These are phyloP conservation scores for Cavenderia fasciculata DNA, from an alignment of 78 protist species.

Conservation along the genomic window DNA sequence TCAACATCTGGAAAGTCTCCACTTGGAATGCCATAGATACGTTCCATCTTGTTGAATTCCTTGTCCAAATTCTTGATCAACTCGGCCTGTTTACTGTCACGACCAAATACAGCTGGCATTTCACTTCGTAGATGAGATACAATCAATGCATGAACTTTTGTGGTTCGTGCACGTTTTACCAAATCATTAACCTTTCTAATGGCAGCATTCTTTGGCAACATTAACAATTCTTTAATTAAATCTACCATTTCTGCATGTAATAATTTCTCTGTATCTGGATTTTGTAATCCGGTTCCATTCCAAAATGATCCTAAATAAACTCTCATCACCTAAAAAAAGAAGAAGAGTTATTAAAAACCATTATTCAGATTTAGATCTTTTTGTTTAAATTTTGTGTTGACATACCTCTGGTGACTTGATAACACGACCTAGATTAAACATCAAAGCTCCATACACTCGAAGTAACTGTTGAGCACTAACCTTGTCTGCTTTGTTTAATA, in stretches of 20 bases:
- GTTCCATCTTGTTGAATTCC: constrained; percentile 68
- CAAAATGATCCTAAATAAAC: constrained; percentile 94
- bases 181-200: constrained; percentile 86
- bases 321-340: constrained; percentile 88
- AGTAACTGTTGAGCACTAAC: constrained; percentile 87
- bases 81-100: constrained; percentile 77
- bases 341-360: no score
- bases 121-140: constrained; percentile 29
- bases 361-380: constrained; percentile 65
- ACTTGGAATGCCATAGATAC: constrained; percentile 40
- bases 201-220: constrained; percentile 74
- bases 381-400: constrained; percentile 70
- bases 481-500: constrained; percentile 92
- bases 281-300: constrained; percentile 79
- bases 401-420: constrained; percentile 87
- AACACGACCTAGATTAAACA: constrained; percentile 91
- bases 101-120: constrained; percentile 89
- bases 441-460: constrained; percentile 95
- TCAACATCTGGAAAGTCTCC: constrained; percentile 89
- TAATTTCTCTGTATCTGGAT: constrained; percentile 47
- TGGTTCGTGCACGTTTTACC: constrained; percentile 87
- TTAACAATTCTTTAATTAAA: constrained; percentile 70
- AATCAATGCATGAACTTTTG: constrained; percentile 81
- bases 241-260: constrained; percentile 68
- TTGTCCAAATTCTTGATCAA: constrained; percentile 67